A percentile compares a stretch with the other conserved stretches of the same genome.
phyloP scores from a whole-genome alignment of 148 eudicot genomes.

The Mesembryanthemum crystallinum region DNA sequence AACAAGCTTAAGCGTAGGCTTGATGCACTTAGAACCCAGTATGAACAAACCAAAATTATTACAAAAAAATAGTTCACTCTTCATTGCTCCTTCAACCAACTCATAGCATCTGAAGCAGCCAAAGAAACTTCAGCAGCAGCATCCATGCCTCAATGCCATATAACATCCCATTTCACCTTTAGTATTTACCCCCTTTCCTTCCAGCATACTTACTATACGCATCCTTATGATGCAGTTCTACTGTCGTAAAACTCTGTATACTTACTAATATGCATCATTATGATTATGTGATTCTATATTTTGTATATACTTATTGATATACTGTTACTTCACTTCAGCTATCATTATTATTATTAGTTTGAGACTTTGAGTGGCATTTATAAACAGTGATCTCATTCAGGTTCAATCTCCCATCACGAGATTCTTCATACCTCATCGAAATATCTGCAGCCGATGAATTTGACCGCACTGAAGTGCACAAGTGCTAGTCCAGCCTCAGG shows the following conservation, averaged over 20 bases:
- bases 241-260: conserved; percentile 10
- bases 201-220: background rate
- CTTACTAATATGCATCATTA: conserved; percentile 3
- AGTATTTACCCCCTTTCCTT: background rate
- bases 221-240: background rate
- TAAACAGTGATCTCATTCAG: background rate
- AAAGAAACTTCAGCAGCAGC: conserved; percentile 1
- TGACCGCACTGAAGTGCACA: background rate
- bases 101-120: conserved; percentile 1
- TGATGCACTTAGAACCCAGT: background rate
- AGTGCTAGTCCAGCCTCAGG: conserved; percentile 28
- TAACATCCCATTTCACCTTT: background rate
- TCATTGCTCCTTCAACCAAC: background rate
- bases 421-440: conserved; percentile 16
- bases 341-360: background rate
- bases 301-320: background rate
- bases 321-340: conserved; percentile 8
- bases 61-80: conserved; percentile 18
- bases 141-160: conserved; percentile 5
- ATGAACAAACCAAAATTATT: conserved; percentile 21
- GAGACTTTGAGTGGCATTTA: background rate
- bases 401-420: conserved; percentile 1
- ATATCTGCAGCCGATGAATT: background rate
- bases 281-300: conserved; percentile 9
- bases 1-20: background rate